These are phyloP conservation scores for Tarenaya hassleriana DNA, from an alignment of 345 rosid species.

Conservation along the genomic window DNA sequence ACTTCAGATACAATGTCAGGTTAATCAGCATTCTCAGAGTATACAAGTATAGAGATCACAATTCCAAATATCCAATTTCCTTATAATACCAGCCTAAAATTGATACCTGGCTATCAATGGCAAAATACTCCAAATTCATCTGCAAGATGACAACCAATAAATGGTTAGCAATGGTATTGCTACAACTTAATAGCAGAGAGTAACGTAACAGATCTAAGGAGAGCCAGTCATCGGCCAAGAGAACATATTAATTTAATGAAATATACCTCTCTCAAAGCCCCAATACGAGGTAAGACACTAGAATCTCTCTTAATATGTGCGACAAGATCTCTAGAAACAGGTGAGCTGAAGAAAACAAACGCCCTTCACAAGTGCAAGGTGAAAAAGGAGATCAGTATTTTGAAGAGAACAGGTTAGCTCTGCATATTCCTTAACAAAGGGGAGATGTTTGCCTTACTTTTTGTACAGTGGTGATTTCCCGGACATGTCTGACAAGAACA, in stretches of 20 bases:
- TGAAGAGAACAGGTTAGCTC: neutral
- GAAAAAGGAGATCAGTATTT: slow-evolving; percentile 16
- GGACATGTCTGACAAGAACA: slow-evolving; percentile 98
- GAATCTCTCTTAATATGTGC: slow-evolving; percentile 78
- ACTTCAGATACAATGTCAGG: slow-evolving; percentile 5
- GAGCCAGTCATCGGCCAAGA: slow-evolving; percentile 7
- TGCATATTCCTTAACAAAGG: slow-evolving; percentile 10
- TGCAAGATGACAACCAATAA: slow-evolving; percentile 36
- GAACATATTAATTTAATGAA: slow-evolving; percentile 10
- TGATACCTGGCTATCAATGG: slow-evolving; percentile 92
- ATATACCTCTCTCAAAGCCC: slow-evolving; percentile 87
- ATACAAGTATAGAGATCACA: slow-evolving; percentile 6
- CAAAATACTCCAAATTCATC: slow-evolving; percentile 99
- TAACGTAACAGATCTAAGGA: neutral
- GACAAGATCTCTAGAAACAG: slow-evolving; percentile 78
- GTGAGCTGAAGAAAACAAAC: slow-evolving; percentile 95
- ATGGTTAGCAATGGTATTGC: slow-evolving; percentile 6
- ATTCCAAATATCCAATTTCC: neutral
- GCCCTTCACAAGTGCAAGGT: slow-evolving; percentile 57
- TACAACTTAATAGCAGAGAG: slow-evolving; percentile 5
- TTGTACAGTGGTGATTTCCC: slow-evolving; percentile 86
- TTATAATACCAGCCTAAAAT: slow-evolving; percentile 1
- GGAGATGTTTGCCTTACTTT: slow-evolving; percentile 57
- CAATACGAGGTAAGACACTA: slow-evolving; percentile 82
- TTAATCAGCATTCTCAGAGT: neutral